Conservation (phyloP, 208 protist genomes). For the Trypanosomatidae sp. region DNA sequence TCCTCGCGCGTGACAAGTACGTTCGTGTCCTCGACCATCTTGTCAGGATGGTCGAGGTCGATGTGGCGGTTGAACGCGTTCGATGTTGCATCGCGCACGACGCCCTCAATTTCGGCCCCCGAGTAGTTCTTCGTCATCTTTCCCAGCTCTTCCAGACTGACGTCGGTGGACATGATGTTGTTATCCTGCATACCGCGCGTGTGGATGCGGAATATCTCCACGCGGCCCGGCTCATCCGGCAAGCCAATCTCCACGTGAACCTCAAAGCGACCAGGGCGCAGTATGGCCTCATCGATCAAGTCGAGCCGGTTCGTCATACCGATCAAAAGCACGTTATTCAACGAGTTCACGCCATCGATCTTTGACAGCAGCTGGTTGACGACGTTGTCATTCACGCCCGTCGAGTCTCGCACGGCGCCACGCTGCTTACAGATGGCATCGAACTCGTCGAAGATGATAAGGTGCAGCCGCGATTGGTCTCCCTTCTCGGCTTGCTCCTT, state of each 20-base stretch:
- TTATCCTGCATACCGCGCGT: slow-evolving; percentile 94
- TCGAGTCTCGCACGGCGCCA: slow-evolving; percentile 91
- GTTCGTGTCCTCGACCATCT: slow-evolving; percentile 51
- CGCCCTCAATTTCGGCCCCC: slow-evolving; percentile 96
- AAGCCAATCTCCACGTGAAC: slow-evolving; percentile 98
- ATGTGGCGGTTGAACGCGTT: slow-evolving; percentile 93
- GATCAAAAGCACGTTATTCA: slow-evolving; percentile 99
- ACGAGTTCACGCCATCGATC: slow-evolving; percentile 99
- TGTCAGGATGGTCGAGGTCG: slow-evolving; percentile 74
- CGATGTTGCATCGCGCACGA: slow-evolving; percentile 87
- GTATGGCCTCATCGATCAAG: slow-evolving; percentile 99
- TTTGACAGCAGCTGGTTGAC: slow-evolving; percentile 99
- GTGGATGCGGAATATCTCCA: slow-evolving; percentile 99
- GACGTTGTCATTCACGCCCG: slow-evolving; percentile 98
- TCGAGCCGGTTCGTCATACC: slow-evolving; percentile 99
- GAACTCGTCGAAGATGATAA: slow-evolving; percentile 99
- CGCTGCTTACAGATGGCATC: slow-evolving; percentile 99
- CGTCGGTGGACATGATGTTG: slow-evolving; percentile 87
- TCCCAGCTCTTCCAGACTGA: slow-evolving; percentile 95
- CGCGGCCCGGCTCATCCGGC: slow-evolving; percentile 97
- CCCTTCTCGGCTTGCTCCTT: slow-evolving; percentile 91
- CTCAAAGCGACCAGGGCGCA: slow-evolving; percentile 99
- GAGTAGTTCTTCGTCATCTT: slow-evolving; percentile 98
- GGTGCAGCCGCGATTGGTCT: slow-evolving; percentile 97
- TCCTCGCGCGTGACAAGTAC: slow-evolving; percentile 70